These are phyloP conservation scores for Bjerkandera adusta DNA, from an alignment of 1,284 basidiomycete species.

Conservation along the genomic window DNA sequence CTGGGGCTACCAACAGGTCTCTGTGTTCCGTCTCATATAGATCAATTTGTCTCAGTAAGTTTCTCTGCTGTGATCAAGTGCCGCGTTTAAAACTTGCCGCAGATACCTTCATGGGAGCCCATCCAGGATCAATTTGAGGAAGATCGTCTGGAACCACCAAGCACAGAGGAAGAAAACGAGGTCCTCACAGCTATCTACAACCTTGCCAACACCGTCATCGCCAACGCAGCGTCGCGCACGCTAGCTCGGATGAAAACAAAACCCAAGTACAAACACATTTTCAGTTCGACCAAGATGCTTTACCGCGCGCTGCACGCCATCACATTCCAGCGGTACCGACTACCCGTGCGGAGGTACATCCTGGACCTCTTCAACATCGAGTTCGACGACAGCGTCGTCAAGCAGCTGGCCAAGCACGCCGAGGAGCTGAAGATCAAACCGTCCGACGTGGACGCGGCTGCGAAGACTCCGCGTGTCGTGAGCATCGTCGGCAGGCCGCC, in stretches of 20 bases:
- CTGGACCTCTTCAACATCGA: conserved; percentile 90
- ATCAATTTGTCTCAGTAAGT: conserved; percentile 78
- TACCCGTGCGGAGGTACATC: conserved; percentile 89
- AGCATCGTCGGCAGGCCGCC: conserved; percentile 55
- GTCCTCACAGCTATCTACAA: conserved; percentile 91
- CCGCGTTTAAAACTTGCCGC: neutral
- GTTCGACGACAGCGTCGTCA: conserved; percentile 59
- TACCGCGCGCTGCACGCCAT: conserved; percentile 85
- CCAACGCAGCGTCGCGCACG: conserved; percentile 87
- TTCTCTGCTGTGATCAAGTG: neutral
- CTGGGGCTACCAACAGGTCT: conserved; percentile 88
- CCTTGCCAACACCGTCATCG: conserved; percentile 93
- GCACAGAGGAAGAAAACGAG: conserved; percentile 76
- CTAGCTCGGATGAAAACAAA: conserved; percentile 84
- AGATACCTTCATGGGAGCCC: conserved; percentile 81
- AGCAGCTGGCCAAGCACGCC: conserved; percentile 49
- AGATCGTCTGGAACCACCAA: conserved; percentile 59
- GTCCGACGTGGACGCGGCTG: conserved; percentile 12
- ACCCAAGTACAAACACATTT: conserved; percentile 74
- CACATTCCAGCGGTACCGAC: conserved; percentile 84
- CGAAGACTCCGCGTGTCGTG: conserved; percentile 34
- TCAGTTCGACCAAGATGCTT: conserved; percentile 76
- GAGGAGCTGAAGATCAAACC: conserved; percentile 37
- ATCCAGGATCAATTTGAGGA: conserved; percentile 42
- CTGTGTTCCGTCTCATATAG: conserved; percentile 83